These are phyloP conservation scores for Adiantum capillusveneris DNA, from an alignment of 75 land plant species.

Conservation along the genomic window DNA sequence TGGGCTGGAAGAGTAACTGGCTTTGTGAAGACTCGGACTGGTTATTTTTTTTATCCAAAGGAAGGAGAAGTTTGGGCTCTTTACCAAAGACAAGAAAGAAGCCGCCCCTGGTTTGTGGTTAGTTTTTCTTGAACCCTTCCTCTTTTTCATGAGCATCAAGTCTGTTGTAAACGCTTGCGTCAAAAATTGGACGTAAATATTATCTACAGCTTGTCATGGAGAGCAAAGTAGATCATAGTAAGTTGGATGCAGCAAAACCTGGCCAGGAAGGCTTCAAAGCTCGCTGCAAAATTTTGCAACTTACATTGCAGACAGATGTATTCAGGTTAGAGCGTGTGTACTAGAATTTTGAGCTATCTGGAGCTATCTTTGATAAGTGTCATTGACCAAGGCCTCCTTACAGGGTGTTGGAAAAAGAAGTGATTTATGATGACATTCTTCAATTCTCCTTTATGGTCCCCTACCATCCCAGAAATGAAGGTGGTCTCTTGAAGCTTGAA, in stretches of 20 bases:
- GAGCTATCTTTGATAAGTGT: neutral
- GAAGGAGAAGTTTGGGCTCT: slow-evolving; percentile 13
- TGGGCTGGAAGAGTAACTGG: slow-evolving; percentile 5
- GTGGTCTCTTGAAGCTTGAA: slow-evolving; percentile 12
- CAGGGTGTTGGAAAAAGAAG: slow-evolving; percentile 20
- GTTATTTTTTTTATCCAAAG: slow-evolving; percentile 13
- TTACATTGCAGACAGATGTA: slow-evolving; percentile 8
- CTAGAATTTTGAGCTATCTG: neutral
- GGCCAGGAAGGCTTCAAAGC: slow-evolving; percentile 25
- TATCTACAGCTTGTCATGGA: slow-evolving; percentile 10
- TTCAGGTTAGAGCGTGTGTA: slow-evolving; percentile 4
- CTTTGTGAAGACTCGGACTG: neutral
- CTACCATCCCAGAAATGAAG: slow-evolving; percentile 15
- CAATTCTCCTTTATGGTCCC: slow-evolving; percentile 24
- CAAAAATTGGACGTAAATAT: neutral
- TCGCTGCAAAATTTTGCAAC: slow-evolving; percentile 13
- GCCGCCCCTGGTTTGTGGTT: slow-evolving; percentile 5
- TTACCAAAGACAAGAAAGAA: slow-evolving; percentile 1
- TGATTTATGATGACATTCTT: slow-evolving; percentile 13
- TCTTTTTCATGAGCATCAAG: no score
- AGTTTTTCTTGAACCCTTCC: neutral
- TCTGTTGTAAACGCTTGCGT: neutral
- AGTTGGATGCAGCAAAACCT: slow-evolving; percentile 4
- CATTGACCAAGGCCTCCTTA: neutral
- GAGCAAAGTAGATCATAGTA: slow-evolving; percentile 2